Conservation (phyloP, 257 asterid genomes). For the Fraxinus excelsior region DNA sequence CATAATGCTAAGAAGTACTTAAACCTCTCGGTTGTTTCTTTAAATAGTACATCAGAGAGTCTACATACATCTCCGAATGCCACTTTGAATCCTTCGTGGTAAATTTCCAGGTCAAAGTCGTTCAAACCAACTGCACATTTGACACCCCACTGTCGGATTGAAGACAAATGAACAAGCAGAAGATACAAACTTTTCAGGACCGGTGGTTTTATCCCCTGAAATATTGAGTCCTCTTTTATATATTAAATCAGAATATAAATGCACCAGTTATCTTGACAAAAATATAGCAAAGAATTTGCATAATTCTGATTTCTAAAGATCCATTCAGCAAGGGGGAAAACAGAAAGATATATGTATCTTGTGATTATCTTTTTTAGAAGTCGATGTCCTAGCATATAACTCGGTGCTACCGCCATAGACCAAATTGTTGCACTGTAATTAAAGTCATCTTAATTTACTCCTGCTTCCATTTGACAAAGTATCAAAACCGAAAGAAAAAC, state of each 20-base stretch:
- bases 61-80: conserved; percentile 37
- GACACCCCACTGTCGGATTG: conserved; percentile 33
- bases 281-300: not conserved
- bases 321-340: not conserved
- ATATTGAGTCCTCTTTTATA: conserved; percentile 17
- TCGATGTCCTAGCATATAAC: not conserved
- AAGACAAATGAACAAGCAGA: conserved; percentile 51
- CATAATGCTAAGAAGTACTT: conserved; percentile 38
- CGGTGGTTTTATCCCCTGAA: conserved; percentile 58
- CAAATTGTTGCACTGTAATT: not conserved
- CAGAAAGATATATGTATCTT: not conserved
- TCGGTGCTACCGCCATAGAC: not conserved
- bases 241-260: conserved; percentile 5
- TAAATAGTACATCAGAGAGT: conserved; percentile 53
- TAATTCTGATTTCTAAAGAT: not conserved
- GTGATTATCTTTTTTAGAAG: not conserved
- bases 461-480: not conserved
- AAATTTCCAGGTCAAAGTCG: conserved; percentile 37
- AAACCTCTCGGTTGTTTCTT: conserved; percentile 52
- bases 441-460: not conserved
- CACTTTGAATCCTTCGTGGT: conserved; percentile 36
- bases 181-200: conserved; percentile 55
- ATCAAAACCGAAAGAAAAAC: not conserved
- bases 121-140: conserved; percentile 27
- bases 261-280: not conserved